Percentiles rank a stretch among this genome's conserved stretches.
Conservation (phyloP, 192 early-diverging fungal species). For the Funneliformis mosseae region DNA sequence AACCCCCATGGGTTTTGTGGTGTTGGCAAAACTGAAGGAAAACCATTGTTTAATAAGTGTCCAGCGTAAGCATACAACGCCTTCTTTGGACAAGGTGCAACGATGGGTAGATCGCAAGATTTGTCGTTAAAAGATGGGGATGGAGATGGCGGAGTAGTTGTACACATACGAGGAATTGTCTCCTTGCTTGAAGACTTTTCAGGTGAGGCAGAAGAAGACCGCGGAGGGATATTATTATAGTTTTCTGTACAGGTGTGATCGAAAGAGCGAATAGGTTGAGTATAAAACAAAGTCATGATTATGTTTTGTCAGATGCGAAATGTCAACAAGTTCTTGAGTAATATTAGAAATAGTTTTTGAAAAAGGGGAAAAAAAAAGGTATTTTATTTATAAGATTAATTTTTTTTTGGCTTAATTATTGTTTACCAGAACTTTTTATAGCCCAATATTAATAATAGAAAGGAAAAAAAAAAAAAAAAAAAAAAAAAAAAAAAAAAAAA, state of each 20-base stretch:
- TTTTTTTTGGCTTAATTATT: background rate
- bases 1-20: conserved; percentile 6
- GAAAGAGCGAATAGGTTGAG: conserved; percentile 4
- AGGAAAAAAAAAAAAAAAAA: background rate
- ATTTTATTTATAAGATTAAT: background rate
- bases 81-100: conserved; percentile 19
- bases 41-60: background rate
- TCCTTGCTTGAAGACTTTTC: background rate
- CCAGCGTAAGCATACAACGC: conserved; percentile 10
- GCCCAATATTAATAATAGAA: background rate
- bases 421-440: background rate
- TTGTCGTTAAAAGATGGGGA: background rate
- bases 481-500: no score
- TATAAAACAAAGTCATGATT: conserved; percentile 22
- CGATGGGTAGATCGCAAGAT: background rate
- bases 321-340: conserved; percentile 4
- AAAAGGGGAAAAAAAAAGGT: background rate
- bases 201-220: background rate
- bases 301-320: background rate
- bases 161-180: background rate
- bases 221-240: conserved; percentile 9
- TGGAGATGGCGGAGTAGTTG: background rate
- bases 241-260: conserved; percentile 24
- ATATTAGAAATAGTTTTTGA: background rate
- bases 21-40: background rate